phyloP scores from a whole-genome alignment of 2,329 filamentous ascomycete genomes.

The Aureobasidium leucospermi region DNA sequence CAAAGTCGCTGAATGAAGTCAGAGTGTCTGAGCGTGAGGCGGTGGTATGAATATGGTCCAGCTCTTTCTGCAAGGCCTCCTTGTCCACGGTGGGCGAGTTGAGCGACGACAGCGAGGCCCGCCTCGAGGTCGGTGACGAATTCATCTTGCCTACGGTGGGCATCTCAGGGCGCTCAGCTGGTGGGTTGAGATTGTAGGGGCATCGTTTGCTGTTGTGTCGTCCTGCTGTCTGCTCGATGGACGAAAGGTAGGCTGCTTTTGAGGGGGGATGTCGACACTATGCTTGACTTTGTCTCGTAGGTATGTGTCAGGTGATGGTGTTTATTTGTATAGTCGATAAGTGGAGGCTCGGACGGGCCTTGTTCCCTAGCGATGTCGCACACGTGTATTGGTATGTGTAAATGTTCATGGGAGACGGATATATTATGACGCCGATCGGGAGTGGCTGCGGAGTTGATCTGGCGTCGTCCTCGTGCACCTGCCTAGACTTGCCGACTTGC shows the following conservation, averaged over 20 bases:
- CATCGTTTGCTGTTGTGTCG: slow-evolving; percentile 6
- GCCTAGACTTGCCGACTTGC: not conserved
- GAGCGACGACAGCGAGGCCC: slow-evolving; percentile 34
- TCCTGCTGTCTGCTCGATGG: not conserved
- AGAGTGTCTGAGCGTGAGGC: slow-evolving; percentile 79
- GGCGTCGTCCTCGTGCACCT: not conserved
- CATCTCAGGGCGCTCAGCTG: slow-evolving; percentile 22
- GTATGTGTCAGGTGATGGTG: not conserved
- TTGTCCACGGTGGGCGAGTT: slow-evolving; percentile 49
- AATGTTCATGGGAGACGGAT: not conserved
- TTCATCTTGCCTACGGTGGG: slow-evolving; percentile 24
- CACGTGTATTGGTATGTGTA: not conserved
- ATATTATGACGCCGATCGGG: not conserved
- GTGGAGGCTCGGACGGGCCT: not conserved
- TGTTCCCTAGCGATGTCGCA: not conserved
- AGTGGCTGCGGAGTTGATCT: not conserved
- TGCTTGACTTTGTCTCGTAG: not conserved
- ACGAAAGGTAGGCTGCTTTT: not conserved
- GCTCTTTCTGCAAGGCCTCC: slow-evolving; percentile 66
- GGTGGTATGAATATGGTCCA: slow-evolving; percentile 81
- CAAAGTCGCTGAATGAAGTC: slow-evolving; percentile 92
- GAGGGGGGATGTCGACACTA: not conserved
- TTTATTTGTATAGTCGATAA: not conserved
- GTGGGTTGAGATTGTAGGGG: slow-evolving; percentile 19
- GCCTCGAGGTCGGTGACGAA: slow-evolving; percentile 25